These are phyloP conservation scores for Hyphopichia fennica DNA, from an alignment of 1,139 yeast species.

Conservation along the genomic window DNA sequence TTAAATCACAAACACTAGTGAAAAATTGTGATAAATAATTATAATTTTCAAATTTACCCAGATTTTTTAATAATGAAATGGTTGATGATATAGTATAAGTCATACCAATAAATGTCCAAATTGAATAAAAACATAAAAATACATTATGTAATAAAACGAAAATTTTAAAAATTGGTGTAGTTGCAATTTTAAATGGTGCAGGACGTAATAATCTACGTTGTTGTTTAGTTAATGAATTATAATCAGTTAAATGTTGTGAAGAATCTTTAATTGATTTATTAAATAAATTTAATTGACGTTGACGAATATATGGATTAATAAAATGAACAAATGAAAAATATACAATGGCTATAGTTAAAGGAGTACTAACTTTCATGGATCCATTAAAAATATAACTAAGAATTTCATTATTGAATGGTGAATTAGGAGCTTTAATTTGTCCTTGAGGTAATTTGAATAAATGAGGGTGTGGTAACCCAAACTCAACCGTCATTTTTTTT, in stretches of 20 bases:
- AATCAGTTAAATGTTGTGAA: constrained; percentile 2
- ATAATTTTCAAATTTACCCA: background rate
- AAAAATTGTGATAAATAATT: constrained; percentile 34
- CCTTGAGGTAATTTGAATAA: constrained; percentile 35
- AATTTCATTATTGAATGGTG: constrained; percentile 34
- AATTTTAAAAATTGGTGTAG: constrained; percentile 45
- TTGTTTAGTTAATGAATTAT: constrained; percentile 15
- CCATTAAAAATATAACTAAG: constrained; percentile 26
- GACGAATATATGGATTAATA: constrained; percentile 44
- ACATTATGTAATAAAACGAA: constrained; percentile 65
- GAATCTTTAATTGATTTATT: constrained; percentile 9
- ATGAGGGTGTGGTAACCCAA: constrained; percentile 39
- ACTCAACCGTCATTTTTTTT: constrained; percentile 21
- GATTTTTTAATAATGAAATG: constrained; percentile 16
- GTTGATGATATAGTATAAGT: constrained; percentile 46
- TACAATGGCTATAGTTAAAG: constrained; percentile 57
- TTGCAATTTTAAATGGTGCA: constrained; percentile 56
- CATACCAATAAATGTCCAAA: constrained; percentile 77
- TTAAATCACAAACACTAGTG: constrained; percentile 62
- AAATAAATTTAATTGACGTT: constrained; percentile 32
- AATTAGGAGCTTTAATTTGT: constrained; percentile 32
- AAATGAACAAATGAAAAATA: constrained; percentile 63
- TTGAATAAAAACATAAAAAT: constrained; percentile 62
- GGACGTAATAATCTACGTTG: constrained; percentile 45
- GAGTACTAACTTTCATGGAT: constrained; percentile 46